phyloP scores from a whole-genome alignment of 1,284 basidiomycete species.

The Cystobasidiaceae sp. region DNA sequence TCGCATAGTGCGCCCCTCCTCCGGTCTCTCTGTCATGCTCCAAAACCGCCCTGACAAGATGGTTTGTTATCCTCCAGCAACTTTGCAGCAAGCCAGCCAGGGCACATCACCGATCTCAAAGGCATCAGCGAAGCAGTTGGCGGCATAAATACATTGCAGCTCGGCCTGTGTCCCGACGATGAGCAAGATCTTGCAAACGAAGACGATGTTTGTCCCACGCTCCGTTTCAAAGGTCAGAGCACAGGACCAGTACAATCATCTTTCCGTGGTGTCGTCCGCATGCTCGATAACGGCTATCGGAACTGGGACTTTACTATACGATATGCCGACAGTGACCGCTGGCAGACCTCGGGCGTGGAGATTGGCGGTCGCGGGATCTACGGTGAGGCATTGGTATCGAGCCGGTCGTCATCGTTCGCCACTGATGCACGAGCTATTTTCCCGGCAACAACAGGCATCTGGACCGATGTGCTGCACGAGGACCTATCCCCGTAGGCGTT shows the following conservation, averaged over 20 bases:
- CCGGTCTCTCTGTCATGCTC: no score
- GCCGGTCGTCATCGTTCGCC: neutral
- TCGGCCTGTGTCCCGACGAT: conserved; percentile 1
- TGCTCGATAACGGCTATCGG: conserved; percentile 7
- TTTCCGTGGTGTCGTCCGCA: conserved; percentile 11
- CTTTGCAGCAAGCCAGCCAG: neutral
- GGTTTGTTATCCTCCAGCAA: neutral
- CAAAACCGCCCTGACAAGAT: neutral
- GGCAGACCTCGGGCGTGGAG: conserved; percentile 20
- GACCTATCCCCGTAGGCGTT: conserved; percentile 26
- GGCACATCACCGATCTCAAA: neutral
- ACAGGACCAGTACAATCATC: conserved; percentile 6
- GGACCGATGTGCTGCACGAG: conserved; percentile 27
- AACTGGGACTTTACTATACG: conserved; percentile 16
- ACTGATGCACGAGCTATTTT: no score
- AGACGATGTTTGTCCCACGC: neutral
- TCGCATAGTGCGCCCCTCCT: conserved; percentile 22
- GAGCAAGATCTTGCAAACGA: neutral
- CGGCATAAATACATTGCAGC: conserved; percentile 14
- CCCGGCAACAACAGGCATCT: neutral
- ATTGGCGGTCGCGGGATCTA: conserved; percentile 15
- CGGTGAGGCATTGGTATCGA: neutral
- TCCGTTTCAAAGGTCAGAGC: conserved; percentile 13
- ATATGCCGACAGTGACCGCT: conserved; percentile 16
- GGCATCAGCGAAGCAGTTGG: conserved; percentile 26